phyloP scores from a whole-genome alignment of 345 rosid species.

The Populus tremula region DNA sequence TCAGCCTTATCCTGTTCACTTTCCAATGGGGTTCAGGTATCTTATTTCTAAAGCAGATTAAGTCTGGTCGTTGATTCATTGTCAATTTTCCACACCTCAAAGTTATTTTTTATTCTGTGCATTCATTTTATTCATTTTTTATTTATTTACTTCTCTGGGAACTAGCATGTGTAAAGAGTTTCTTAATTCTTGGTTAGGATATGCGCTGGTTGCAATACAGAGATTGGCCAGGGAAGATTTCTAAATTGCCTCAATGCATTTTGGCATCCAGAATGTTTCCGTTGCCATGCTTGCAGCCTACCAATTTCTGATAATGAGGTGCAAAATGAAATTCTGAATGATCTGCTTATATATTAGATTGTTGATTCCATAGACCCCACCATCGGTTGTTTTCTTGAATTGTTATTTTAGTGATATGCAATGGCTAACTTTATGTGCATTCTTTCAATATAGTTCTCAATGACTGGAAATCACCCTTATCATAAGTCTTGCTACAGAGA shows the following conservation, averaged over 20 bases:
- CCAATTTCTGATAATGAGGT: slow-evolving; percentile 36
- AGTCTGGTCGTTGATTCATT: neutral
- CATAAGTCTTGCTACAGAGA: slow-evolving; percentile 38
- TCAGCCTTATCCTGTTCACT: slow-evolving; percentile 50
- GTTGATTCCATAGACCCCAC: slow-evolving; percentile 9
- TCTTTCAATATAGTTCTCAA: slow-evolving; percentile 26
- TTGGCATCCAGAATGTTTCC: slow-evolving; percentile 39
- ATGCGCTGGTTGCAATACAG: slow-evolving; percentile 35
- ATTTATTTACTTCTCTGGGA: neutral
- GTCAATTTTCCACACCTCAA: neutral
- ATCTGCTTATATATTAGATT: neutral
- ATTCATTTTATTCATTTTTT: neutral
- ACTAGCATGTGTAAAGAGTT: slow-evolving; percentile 5
- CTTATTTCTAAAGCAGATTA: slow-evolving; percentile 3
- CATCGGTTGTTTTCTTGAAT: neutral
- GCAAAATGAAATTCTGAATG: neutral
- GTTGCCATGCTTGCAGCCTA: slow-evolving; percentile 29
- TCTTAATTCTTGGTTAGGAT: slow-evolving; percentile 15
- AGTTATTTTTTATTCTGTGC: neutral
- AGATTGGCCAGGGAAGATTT: slow-evolving; percentile 38
- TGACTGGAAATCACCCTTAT: slow-evolving; percentile 29
- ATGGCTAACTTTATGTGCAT: slow-evolving; percentile 18
- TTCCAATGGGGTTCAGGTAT: slow-evolving; percentile 77
- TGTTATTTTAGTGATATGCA: slow-evolving; percentile 5
- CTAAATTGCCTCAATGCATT: slow-evolving; percentile 32